Evolutionary conservation across 352 stramenopile species (phyloP).

Genomic region (Phytopythium mirpurense): DNA sequence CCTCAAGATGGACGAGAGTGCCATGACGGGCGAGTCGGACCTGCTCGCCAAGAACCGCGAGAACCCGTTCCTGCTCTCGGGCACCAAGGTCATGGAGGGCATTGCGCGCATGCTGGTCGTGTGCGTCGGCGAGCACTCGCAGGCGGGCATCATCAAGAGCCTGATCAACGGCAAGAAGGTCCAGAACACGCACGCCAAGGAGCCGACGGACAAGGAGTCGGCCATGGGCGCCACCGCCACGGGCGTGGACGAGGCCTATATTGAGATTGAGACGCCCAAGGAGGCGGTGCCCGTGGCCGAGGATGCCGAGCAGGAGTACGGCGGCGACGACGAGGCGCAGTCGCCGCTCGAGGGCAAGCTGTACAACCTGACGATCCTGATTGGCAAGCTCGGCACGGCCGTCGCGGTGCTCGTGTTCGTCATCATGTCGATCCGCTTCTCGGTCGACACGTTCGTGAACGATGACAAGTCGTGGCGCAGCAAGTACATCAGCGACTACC

Average conservation of each 20-base stretch:
- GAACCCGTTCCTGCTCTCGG: slow-evolving; percentile 93
- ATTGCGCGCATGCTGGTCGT: slow-evolving; percentile 91
- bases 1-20: slow-evolving; percentile 86
- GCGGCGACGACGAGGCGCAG: slow-evolving; percentile 39
- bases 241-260: slow-evolving; percentile 36
- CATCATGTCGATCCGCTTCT: slow-evolving; percentile 71
- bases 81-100: slow-evolving; percentile 92
- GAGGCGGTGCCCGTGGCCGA: neutral
- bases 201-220: slow-evolving; percentile 31
- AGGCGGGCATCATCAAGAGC: slow-evolving; percentile 92
- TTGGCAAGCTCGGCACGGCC: slow-evolving; percentile 73
- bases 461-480: slow-evolving; percentile 32
- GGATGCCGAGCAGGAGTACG: slow-evolving; percentile 31
- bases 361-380: slow-evolving; percentile 76
- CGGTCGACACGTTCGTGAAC: slow-evolving; percentile 52
- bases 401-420: slow-evolving; percentile 76
- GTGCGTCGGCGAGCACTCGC: slow-evolving; percentile 90
- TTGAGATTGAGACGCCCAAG: slow-evolving; percentile 4
- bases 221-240: slow-evolving; percentile 30
- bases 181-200: slow-evolving; percentile 47
- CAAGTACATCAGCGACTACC: slow-evolving; percentile 57
- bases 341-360: slow-evolving; percentile 86
- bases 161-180: slow-evolving; percentile 72
- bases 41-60: slow-evolving; percentile 76
- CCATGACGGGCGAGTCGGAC: slow-evolving; percentile 89